Percentiles rank a stretch among this genome's conserved stretches.
phyloP scores from a whole-genome alignment of 2,329 filamentous ascomycete genomes.

The Neocucurbitaria cava region DNA sequence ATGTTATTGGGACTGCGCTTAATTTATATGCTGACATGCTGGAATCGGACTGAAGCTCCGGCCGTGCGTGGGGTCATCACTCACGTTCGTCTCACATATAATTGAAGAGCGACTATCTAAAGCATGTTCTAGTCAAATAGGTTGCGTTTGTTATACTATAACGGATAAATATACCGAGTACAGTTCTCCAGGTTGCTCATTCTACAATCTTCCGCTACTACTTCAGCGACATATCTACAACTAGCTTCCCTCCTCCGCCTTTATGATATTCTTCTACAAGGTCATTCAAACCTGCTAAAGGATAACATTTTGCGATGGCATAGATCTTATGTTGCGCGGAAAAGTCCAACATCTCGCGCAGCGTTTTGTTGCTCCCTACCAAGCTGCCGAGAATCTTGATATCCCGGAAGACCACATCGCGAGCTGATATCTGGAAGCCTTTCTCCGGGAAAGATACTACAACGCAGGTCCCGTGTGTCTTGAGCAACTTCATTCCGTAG shows the following conservation, averaged over 20 bases:
- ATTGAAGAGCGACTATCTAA: neutral
- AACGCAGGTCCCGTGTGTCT: constrained; percentile 55
- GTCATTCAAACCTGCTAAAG: constrained; percentile 48
- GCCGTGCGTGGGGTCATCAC: neutral
- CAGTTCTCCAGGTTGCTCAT: neutral
- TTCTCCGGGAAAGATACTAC: constrained; percentile 56
- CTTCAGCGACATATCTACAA: constrained; percentile 49
- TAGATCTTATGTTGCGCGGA: constrained; percentile 45
- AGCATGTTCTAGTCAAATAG: neutral
- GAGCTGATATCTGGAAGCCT: constrained; percentile 52
- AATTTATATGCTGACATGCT: constrained; percentile 52
- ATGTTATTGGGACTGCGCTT: constrained; percentile 51
- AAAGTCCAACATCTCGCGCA: constrained; percentile 52
- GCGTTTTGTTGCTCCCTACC: constrained; percentile 50
- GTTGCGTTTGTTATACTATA: neutral
- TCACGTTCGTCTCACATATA: neutral
- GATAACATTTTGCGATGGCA: constrained; percentile 46
- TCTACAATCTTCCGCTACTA: neutral
- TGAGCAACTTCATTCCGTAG: constrained; percentile 54
- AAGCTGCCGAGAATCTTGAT: constrained; percentile 53
- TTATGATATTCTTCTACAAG: constrained; percentile 55
- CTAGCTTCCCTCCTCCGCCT: constrained; percentile 55
- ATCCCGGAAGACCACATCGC: constrained; percentile 55
- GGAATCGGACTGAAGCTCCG: constrained; percentile 41
- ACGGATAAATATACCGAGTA: neutral